These are phyloP conservation scores for Fomitopsis pulvina DNA, from an alignment of 768 basidiomycete genomes.

Conservation along the genomic window DNA sequence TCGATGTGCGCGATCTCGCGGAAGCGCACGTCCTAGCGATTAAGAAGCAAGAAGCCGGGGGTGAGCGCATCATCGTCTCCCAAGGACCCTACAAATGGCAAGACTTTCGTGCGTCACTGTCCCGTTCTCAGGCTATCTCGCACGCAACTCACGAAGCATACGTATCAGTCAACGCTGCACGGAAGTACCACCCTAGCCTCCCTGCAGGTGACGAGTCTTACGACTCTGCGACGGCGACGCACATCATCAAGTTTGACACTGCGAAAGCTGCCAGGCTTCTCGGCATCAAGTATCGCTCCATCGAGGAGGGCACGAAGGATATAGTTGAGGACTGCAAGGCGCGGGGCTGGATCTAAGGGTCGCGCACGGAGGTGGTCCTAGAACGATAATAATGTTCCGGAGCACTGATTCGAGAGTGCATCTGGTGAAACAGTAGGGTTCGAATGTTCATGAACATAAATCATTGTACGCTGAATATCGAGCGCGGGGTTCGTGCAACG, in stretches of 20 bases:
- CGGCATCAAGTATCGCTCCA: slow-evolving; percentile 34
- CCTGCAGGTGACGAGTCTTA: slow-evolving; percentile 6
- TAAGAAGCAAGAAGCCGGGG: slow-evolving; percentile 26
- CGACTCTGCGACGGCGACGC: slow-evolving; percentile 19
- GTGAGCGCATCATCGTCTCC: slow-evolving; percentile 32
- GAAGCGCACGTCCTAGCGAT: slow-evolving; percentile 26
- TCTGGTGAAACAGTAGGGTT: no score
- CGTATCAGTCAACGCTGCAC: not conserved
- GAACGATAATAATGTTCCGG: not conserved
- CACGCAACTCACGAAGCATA: not conserved
- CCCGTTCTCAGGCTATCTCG: not conserved
- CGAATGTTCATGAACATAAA: no score
- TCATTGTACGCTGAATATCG: no score
- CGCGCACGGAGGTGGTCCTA: no score
- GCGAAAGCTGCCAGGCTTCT: slow-evolving; percentile 32
- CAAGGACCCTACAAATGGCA: slow-evolving; percentile 16
- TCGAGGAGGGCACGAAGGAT: slow-evolving; percentile 34
- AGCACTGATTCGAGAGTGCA: not conserved
- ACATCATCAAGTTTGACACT: slow-evolving; percentile 25
- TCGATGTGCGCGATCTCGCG: slow-evolving; percentile 34
- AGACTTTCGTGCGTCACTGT: slow-evolving; percentile 13
- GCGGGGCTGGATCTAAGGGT: slow-evolving; percentile 30
- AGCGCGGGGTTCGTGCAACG: no score
- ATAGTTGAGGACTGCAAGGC: slow-evolving; percentile 33
- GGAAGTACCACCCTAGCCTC: not conserved